These are phyloP conservation scores for Collariella sp. DNA, from an alignment of 495 filamentous ascomycete genomes.

Conservation along the genomic window DNA sequence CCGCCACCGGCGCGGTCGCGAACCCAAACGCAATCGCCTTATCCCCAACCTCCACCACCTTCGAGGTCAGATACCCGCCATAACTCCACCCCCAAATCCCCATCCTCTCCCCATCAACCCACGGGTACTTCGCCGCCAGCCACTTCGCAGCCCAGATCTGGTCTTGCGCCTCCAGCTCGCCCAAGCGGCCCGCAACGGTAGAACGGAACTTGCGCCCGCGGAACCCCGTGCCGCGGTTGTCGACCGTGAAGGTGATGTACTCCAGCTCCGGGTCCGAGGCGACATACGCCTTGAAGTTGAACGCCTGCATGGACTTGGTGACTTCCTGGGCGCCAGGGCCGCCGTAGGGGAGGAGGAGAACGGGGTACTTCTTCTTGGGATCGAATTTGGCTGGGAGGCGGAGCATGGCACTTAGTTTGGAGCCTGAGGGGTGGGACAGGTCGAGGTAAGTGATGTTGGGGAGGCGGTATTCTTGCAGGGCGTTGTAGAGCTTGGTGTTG, in stretches of 20 bases:
- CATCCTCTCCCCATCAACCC: conserved; percentile 44
- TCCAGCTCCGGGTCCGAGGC: conserved; percentile 49
- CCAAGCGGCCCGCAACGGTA: conserved; percentile 40
- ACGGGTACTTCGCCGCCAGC: conserved; percentile 33
- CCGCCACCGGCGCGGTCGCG: conserved; percentile 46
- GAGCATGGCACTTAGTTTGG: conserved; percentile 41
- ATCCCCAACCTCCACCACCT: conserved; percentile 46
- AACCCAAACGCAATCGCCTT: conserved; percentile 44
- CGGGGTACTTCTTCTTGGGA: conserved; percentile 46
- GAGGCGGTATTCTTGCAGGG: conserved; percentile 41
- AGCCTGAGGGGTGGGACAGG: conserved; percentile 40
- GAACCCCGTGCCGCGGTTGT: conserved; percentile 49
- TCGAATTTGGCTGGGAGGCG: conserved; percentile 44
- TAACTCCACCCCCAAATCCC: conserved; percentile 53
- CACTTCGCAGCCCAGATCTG: conserved; percentile 48
- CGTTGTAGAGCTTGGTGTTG: conserved; percentile 39
- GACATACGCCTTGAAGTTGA: conserved; percentile 46
- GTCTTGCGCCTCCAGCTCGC: conserved; percentile 46
- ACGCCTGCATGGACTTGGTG: conserved; percentile 33
- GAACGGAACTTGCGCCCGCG: conserved; percentile 46
- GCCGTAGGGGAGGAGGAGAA: conserved; percentile 48
- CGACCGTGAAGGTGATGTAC: conserved; percentile 48
- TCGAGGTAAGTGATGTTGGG: conserved; percentile 43
- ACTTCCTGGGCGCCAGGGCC: conserved; percentile 47
- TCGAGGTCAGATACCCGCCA: conserved; percentile 50